Evolutionary conservation across 805 yeast species (phyloP), one percentile per base, ranked within the genome.

Genomic region (Candida khao-thaluensis): DNA sequence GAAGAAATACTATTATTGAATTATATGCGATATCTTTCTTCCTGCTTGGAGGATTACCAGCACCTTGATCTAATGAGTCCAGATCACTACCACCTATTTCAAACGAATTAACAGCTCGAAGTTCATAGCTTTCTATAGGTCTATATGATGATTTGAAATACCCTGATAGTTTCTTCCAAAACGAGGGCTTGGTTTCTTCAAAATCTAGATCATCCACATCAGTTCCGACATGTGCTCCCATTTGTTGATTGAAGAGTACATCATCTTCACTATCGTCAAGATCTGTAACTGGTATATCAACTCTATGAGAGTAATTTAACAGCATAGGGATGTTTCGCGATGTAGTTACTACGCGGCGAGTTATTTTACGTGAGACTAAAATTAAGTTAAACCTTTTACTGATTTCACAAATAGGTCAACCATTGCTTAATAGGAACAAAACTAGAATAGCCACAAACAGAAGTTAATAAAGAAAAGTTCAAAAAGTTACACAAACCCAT

Each of bases 251-350:
- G 41, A 56, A 54, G 3, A 62, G 30, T 14, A 57, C 41, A 39
- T 64, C 69, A 38, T 67, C 74, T 11, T 58, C 71, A 3, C 51
- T 50, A 17, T 64, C 71, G 48, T 79, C 83, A 39, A 79, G 57
- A 49, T 79, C 71, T 0, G 80, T 74, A 4, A 79, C 64, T 0
- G 84, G 85, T 3, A 75, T 53, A 44, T 79, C 85, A 5, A 69
- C 74, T 1, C 53, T 58, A 46, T 72, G 75, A 54, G 54, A 14
- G 42, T 45, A 45, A 27, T 45, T 42, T 3, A 45, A 28, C 21
- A 45, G 41, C 49, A 45, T 45, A 18, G 29, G 27, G 16, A n/a
- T 33, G 17, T 33, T 22, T 33, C 22, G 22, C 22, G 26, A 20
- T 20, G 22, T 6, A 7, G 8, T 20, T 8, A 20, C 22, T n/a